Evolutionary conservation across 1,284 basidiomycete genomes (phyloP), one percentile per base, ranked within the genome.

Genomic region (Paramarasmius palmivorus): DNA sequence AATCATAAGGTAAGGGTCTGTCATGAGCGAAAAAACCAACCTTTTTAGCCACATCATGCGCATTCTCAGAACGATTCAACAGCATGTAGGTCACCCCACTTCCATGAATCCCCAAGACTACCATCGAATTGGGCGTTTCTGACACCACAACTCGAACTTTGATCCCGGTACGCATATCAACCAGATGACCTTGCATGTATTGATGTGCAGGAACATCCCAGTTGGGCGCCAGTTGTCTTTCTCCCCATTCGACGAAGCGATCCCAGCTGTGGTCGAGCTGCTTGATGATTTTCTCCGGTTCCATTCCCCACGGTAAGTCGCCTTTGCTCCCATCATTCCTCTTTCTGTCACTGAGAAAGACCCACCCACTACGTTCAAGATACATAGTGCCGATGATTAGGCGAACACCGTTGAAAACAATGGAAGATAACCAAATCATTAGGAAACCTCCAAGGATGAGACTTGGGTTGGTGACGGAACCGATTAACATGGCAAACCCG

Each of bases 311-410:
- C 34, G 12, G 17, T 47, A 40, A 6, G 25, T 42, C 41, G 14
- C 41, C 41, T 42, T 42, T 22, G 0, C 35, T 47, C 12, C 52
- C 53, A 8, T 44, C 41, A 2, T 51, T 50, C 48, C 49, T 47
- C 26, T 49, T 51, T 22, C 26, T 36, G 14, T 56, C 52, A 15
- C 50, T 39, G n/a, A 61, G 39, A 39, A 56, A 59, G 0, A 60
- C 50, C 59, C 60, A 61, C 12, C 50, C 55, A 3, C 51, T 52
- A 8, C 53, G 46, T 17, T 50, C 50, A 19, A 60, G 34, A 37
- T 52, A 61, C 32, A 57, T 56, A 2, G 60, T 58, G 6, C 54
- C 50, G 9, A 57, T 45, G 2, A 60, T 6, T 2, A 61, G 47
- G 26, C 57, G 50, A 8, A 60, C n/a, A 12, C 42, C 19, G 14